Evolutionary conservation across 768 basidiomycete genomes (phyloP).

Genomic region (Russula sp.): DNA sequence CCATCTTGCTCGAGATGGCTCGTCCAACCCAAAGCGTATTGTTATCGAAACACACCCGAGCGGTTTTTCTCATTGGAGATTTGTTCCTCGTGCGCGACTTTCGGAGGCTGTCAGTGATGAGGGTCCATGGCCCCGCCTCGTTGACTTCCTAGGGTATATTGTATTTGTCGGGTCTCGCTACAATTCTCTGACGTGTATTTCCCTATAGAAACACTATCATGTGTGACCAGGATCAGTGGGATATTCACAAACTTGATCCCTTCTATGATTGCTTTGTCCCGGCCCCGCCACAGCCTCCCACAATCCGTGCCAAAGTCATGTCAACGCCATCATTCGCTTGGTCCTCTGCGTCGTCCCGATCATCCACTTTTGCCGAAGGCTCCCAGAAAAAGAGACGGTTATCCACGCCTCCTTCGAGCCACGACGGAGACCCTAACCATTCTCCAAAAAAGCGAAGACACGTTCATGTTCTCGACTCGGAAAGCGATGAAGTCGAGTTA

Average conservation of each 20-base stretch:
- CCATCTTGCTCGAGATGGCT: constrained; percentile 30
- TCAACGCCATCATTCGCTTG: constrained; percentile 9
- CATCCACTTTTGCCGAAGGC: neutral
- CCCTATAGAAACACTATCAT: constrained; percentile 38
- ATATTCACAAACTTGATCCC: constrained; percentile 76
- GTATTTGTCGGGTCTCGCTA: neutral
- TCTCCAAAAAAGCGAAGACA: constrained; percentile 18
- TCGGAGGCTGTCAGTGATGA: constrained; percentile 56
- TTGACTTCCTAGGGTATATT: constrained; percentile 65
- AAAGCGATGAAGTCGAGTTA: constrained; percentile 37
- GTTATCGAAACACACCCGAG: constrained; percentile 56
- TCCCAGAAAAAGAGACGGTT: constrained; percentile 11
- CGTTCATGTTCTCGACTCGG: constrained; percentile 22
- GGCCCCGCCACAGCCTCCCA: constrained; percentile 23
- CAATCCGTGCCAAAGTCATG: constrained; percentile 24
- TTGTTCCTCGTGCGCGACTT: constrained; percentile 61
- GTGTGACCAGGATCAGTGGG: constrained; percentile 75
- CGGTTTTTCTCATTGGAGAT: constrained; percentile 58
- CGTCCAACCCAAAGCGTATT: constrained; percentile 56
- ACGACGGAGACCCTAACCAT: constrained; percentile 3
- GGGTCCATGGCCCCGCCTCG: constrained; percentile 59
- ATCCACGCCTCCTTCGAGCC: constrained; percentile 17
- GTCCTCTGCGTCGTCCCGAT: constrained; percentile 15
- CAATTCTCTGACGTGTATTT: neutral
- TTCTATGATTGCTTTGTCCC: constrained; percentile 59